phyloP scores from a whole-genome alignment of 768 basidiomycete species.

The Lactarius sp. region DNA sequence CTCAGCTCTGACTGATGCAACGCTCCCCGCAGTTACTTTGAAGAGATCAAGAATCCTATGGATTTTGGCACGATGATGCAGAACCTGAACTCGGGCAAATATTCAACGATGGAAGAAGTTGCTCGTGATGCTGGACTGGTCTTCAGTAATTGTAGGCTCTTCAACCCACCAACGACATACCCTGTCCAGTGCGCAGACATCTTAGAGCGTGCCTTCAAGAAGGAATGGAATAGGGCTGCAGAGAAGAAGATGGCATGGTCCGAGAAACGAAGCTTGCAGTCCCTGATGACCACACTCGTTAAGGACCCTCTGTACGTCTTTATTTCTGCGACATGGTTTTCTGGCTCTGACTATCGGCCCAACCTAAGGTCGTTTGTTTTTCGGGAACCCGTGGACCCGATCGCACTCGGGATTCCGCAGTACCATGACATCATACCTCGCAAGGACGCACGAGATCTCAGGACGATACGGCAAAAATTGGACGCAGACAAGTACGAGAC shows the following conservation, averaged over 20 bases:
- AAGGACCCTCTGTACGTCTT: slow-evolving; percentile 60
- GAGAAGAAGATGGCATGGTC: slow-evolving; percentile 68
- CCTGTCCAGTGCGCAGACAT: slow-evolving; percentile 66
- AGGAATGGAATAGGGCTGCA: slow-evolving; percentile 78
- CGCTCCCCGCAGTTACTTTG: slow-evolving; percentile 60
- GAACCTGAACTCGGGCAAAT: slow-evolving; percentile 63
- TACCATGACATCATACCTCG: slow-evolving; percentile 84
- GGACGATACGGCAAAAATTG: slow-evolving; percentile 74
- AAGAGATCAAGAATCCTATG: slow-evolving; percentile 92
- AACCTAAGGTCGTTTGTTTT: slow-evolving; percentile 64
- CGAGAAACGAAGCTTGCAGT: slow-evolving; percentile 76
- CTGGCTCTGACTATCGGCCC: neutral
- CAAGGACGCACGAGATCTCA: slow-evolving; percentile 83
- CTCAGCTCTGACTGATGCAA: slow-evolving; percentile 12
- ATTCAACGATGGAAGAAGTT: slow-evolving; percentile 78
- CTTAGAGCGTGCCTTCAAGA: slow-evolving; percentile 72
- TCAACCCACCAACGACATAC: slow-evolving; percentile 81
- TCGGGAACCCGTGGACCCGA: slow-evolving; percentile 85
- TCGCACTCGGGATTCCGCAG: slow-evolving; percentile 72
- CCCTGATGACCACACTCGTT: slow-evolving; percentile 60
- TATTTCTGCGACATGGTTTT: slow-evolving; percentile 14
- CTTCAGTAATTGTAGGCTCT: slow-evolving; percentile 84
- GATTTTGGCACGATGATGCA: slow-evolving; percentile 78
- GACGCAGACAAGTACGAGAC: slow-evolving; percentile 79
- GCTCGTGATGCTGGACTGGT: slow-evolving; percentile 76